Conservation (phyloP, 2,329 filamentous ascomycete species). For the Pseudocercospora macadamiae region DNA sequence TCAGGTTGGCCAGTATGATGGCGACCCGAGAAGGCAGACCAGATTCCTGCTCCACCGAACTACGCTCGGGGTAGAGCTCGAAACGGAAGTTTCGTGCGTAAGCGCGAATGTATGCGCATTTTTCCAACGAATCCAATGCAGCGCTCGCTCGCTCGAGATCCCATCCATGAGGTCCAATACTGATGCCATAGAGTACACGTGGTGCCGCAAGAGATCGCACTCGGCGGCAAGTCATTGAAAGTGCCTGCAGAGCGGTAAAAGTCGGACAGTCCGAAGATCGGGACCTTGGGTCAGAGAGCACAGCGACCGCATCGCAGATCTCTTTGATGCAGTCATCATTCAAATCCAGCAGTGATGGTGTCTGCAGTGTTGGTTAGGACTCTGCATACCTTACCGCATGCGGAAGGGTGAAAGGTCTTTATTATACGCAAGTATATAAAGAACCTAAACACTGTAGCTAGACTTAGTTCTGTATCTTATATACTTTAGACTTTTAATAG, state of each 20-base stretch:
- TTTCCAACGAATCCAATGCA: not conserved
- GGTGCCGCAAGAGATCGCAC: not conserved
- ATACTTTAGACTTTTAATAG: not conserved
- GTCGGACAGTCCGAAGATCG: not conserved
- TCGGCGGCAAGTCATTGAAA: not conserved
- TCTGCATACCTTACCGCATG: slow-evolving; percentile 1
- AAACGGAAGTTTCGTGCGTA: not conserved
- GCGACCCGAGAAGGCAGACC: not conserved
- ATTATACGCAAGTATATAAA: not conserved
- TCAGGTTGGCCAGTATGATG: not conserved
- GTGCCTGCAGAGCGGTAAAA: not conserved
- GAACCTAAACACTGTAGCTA: not conserved
- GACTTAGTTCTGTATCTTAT: not conserved
- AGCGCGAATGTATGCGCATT: not conserved
- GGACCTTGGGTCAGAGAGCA: not conserved
- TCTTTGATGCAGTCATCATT: not conserved
- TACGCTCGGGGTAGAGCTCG: not conserved
- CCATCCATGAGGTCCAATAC: not conserved
- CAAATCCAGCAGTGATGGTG: not conserved
- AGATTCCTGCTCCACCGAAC: not conserved
- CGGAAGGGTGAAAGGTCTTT: not conserved
- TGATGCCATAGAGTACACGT: not conserved
- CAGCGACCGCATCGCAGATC: not conserved
- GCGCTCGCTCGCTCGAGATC: not conserved
- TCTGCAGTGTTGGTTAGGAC: too few relatives aligned